Percentiles rank a stretch among this genome's conserved stretches.
Conservation (phyloP, 352 stramenopile species). For the Phytophthora crassamura region DNA sequence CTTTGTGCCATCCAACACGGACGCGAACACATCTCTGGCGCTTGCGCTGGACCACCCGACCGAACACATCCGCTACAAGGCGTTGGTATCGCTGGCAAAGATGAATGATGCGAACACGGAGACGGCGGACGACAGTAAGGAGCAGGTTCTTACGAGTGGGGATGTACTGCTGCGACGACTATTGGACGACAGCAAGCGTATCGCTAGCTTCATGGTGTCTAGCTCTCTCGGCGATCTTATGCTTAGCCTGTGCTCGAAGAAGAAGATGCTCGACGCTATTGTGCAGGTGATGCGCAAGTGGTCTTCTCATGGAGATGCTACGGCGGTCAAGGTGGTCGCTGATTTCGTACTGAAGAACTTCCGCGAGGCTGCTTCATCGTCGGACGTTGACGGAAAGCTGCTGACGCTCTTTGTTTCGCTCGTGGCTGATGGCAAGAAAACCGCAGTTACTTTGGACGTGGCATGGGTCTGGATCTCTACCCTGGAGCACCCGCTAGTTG, state of each 20-base stretch:
- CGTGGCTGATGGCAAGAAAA: constrained; percentile 29
- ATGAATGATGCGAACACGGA: constrained; percentile 45
- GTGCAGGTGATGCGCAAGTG: constrained; percentile 65
- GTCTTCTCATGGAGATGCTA: constrained; percentile 26
- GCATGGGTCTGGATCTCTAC: constrained; percentile 51
- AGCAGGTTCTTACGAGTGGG: constrained; percentile 57
- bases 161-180: constrained; percentile 74
- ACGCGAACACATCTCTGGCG: constrained; percentile 78
- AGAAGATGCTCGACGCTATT: constrained; percentile 60
- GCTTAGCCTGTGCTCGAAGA: constrained; percentile 56
- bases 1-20: constrained; percentile 66
- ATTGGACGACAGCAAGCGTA: constrained; percentile 76
- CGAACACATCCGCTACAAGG: constrained; percentile 77
- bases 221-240: constrained; percentile 65
- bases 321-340: constrained; percentile 54
- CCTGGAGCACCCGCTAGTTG: constrained; percentile 66
- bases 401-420: constrained; percentile 72
- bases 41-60: constrained; percentile 83
- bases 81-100: constrained; percentile 70
- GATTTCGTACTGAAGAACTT: constrained; percentile 65
- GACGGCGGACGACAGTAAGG: constrained; percentile 13
- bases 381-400: constrained; percentile 59
- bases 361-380: constrained; percentile 27
- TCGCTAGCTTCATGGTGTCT: constrained; percentile 65
- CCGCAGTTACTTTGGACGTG: constrained; percentile 38